Conservation (phyloP, 768 basidiomycete species). For the Coprinopsis strossmayeri region DNA sequence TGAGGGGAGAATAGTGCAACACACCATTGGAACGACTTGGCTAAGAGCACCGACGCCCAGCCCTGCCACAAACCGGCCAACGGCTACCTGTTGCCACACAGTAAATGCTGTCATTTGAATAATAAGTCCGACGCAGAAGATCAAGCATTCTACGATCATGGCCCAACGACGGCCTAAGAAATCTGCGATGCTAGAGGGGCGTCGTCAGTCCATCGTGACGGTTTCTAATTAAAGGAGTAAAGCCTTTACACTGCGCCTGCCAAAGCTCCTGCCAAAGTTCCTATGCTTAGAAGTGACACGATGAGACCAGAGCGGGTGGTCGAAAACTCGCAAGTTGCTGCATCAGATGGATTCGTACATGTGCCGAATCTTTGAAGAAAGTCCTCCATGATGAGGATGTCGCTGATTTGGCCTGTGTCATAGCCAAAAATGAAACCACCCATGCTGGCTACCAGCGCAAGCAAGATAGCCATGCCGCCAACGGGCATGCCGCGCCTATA, state of each 20-base stretch:
- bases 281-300: constrained; percentile 65
- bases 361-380: constrained; percentile 58
- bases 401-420: constrained; percentile 74
- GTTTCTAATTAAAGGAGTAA: neutral
- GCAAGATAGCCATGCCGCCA: constrained; percentile 54
- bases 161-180: constrained; percentile 59
- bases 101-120: constrained; percentile 45
- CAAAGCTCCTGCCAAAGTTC: constrained; percentile 59
- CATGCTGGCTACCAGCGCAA: constrained; percentile 64
- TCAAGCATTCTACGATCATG: constrained; percentile 51
- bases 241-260: constrained; percentile 50
- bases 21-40: constrained; percentile 59
- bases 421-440: constrained; percentile 68
- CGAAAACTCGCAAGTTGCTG: constrained; percentile 43
- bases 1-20: constrained; percentile 3
- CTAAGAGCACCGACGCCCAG: constrained; percentile 63
- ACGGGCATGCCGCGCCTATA: constrained; percentile 53
- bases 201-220: no score
- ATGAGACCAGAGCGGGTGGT: constrained; percentile 58
- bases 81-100: constrained; percentile 61
- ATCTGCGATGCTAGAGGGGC: constrained; percentile 45
- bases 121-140: constrained; percentile 58
- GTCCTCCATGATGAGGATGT: constrained; percentile 68
- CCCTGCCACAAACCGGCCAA: constrained; percentile 62
- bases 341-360: constrained; percentile 34